phyloP scores from a whole-genome alignment of 176 grass and related monocot species.

The Carex littledalei region DNA sequence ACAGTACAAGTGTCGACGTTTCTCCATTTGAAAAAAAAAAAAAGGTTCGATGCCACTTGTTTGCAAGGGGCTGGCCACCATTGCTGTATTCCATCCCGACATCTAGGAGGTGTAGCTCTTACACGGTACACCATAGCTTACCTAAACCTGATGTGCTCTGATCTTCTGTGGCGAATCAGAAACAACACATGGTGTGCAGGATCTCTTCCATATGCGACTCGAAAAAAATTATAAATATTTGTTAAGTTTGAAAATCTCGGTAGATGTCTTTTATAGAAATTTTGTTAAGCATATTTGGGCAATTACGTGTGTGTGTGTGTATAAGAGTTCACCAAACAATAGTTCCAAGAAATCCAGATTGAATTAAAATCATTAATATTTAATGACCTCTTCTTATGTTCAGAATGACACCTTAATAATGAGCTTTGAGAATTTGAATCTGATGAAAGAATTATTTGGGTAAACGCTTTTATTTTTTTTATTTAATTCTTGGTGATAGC shows the following conservation, averaged over 20 bases:
- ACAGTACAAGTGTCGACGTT: not conserved
- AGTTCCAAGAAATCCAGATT: not conserved
- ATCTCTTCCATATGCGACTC: not conserved
- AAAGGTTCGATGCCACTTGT: not conserved
- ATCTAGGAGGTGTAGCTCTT: not conserved
- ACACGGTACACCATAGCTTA: not conserved
- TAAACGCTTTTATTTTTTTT: not conserved
- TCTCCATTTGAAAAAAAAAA: not conserved
- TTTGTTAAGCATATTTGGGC: too few species aligned
- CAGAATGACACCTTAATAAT: too few species aligned
- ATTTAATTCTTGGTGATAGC: not conserved
- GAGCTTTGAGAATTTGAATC: not conserved
- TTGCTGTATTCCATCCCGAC: not conserved
- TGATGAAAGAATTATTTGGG: not conserved
- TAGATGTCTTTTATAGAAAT: too few species aligned
- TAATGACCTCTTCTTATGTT: not conserved
- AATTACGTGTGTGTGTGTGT: too few species aligned
- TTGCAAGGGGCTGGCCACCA: not conserved
- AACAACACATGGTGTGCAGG: not conserved
- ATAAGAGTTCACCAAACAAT: not conserved
- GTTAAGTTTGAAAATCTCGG: too few species aligned
- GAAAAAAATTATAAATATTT: not conserved
- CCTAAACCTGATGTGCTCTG: not conserved
- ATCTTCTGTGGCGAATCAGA: not conserved
- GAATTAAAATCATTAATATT: not conserved